These are phyloP conservation scores for Mycena citricolor DNA, from an alignment of 1,284 basidiomycete species.

Conservation along the genomic window DNA sequence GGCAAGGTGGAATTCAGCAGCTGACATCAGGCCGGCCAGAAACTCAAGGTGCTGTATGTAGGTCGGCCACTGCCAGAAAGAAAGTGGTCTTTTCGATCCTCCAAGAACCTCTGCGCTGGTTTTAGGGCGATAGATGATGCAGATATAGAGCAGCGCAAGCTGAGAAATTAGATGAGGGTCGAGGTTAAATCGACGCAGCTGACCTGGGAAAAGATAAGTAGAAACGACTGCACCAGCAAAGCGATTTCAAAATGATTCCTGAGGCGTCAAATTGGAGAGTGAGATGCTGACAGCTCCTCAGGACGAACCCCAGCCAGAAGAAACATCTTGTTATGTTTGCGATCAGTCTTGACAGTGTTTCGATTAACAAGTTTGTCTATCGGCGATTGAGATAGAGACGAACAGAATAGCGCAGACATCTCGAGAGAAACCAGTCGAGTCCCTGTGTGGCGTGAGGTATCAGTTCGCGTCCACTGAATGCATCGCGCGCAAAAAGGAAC, in stretches of 20 bases:
- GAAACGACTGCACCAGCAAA: constrained; percentile 72
- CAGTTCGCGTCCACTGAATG: constrained; percentile 19
- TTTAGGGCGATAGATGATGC: constrained; percentile 65
- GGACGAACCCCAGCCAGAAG: constrained; percentile 73
- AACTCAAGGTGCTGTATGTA: constrained; percentile 83
- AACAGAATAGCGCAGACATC: constrained; percentile 81
- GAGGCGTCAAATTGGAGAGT: constrained; percentile 1
- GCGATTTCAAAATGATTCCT: constrained; percentile 74
- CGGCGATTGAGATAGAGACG: constrained; percentile 26
- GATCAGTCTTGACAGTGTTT: constrained; percentile 49
- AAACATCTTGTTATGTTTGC: constrained; percentile 85
- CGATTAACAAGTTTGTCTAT: constrained; percentile 3
- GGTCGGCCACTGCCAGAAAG: constrained; percentile 85
- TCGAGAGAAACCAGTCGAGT: constrained; percentile 81
- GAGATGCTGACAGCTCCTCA: constrained; percentile 3
- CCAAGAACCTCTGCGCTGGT: constrained; percentile 58
- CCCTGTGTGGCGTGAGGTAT: constrained; percentile 46
- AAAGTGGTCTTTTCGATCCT: constrained; percentile 63
- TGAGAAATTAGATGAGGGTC: constrained; percentile 29
- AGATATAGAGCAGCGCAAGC: constrained; percentile 77
- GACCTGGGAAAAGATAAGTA: constrained; percentile 83
- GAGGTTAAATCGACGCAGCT: constrained; percentile 23
- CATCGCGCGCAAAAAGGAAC: constrained; percentile 10
- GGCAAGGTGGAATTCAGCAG: not conserved
- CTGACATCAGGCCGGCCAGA: constrained; percentile 73